Base-by-base conservation (phyloP, 1,139 yeast species). In the Suhomyces yuchorum region DNA sequence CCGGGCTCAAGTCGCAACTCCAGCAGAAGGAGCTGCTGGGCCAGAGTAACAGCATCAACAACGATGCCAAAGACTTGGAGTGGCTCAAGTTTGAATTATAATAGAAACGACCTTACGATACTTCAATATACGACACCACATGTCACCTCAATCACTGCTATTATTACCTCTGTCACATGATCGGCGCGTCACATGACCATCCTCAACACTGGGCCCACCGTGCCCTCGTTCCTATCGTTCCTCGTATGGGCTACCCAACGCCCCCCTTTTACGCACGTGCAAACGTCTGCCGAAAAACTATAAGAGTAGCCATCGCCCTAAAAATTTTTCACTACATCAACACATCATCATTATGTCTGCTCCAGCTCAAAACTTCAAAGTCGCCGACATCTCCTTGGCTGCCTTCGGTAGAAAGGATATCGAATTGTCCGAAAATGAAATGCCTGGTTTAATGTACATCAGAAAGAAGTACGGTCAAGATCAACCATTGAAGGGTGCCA, bases 361-460 rank as follows among this genome's bases (percentile, higher is more conserved):
- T 41, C 56, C 56, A 47, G 54, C 56, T 37, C 47, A 49, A 40
- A 87, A 85, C 78, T 93, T 85, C 84, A 93, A 95, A 78, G 97
- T 93, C 72, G 96, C 99, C 68, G 99, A 93, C 76, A 87, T 95
- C 77, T 89, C 97, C 64, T 85, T 93, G 63, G 99, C 99, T 69
- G 99, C 99, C 69, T 93, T 93, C 76, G 99, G 99, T 79, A 91
- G 99, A 84, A 95, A 93, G 80, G 99, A 93, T 79, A 93, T 93
- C 68, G 98, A 93, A 78, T 85, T 93, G 73, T 93, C 99, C 59
- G 99, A 95, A 82, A 93, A 93, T 73, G 99, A 93, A 80, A 95
- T 95, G 99, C 99, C 99, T 64, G 99, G 99, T 82, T 85, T 93
- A 70, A 93, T 93, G 96, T 89, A 92, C 78, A 92, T 93, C 78